These are phyloP conservation scores for Pichia sp. DNA, from an alignment of 1,139 yeast species.

Conservation along the genomic window DNA sequence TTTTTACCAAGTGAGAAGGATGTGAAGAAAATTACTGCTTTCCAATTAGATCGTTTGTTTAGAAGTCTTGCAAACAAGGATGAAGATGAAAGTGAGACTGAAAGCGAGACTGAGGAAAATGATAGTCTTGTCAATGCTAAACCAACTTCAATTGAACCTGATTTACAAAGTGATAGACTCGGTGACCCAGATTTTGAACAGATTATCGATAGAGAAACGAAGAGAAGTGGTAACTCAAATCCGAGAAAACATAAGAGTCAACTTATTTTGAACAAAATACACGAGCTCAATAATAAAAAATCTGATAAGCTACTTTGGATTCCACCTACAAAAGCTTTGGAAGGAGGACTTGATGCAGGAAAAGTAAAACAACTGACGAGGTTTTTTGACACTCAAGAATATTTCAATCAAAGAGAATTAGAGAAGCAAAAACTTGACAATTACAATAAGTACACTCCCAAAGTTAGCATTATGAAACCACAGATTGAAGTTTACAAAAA, in stretches of 20 bases:
- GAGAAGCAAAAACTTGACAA: constrained; percentile 60
- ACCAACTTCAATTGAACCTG: not conserved
- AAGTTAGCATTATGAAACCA: constrained; percentile 75
- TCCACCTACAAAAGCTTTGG: constrained; percentile 6
- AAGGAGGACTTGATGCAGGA: constrained; percentile 28
- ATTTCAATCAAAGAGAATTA: constrained; percentile 75
- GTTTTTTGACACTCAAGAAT: constrained; percentile 76
- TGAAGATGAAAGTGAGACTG: constrained; percentile 17
- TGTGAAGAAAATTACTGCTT: constrained; percentile 84
- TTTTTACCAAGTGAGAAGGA: constrained; percentile 92
- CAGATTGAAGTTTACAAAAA: constrained; percentile 88
- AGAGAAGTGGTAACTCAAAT: constrained; percentile 6
- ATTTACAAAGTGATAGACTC: constrained; percentile 11
- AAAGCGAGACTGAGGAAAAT: constrained; percentile 13
- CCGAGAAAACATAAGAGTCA: constrained; percentile 23
- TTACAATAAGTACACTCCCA: constrained; percentile 67
- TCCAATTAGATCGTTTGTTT: constrained; percentile 75
- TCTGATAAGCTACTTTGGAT: constrained; percentile 15
- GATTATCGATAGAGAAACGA: not conserved
- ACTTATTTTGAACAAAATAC: constrained; percentile 27
- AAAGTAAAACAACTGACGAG: constrained; percentile 62
- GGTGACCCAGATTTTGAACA: constrained; percentile 1
- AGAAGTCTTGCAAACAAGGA: constrained; percentile 24
- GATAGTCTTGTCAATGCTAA: not conserved
- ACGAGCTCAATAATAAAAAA: constrained; percentile 23